Conservation (phyloP, 129 eudicot species). For the Pulicaria dysenterica region DNA sequence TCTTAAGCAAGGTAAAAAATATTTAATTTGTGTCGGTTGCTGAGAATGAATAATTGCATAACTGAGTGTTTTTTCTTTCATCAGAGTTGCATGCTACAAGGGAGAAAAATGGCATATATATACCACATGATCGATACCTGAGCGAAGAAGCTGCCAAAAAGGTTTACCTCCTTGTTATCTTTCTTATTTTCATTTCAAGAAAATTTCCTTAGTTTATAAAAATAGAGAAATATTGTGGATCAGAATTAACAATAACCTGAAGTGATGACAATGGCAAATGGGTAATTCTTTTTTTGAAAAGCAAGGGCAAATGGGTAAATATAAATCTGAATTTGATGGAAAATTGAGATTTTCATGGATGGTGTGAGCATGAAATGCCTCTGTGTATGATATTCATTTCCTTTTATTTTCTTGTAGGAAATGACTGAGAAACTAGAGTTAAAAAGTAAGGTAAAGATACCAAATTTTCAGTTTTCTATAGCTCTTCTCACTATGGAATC, state of each 20-base stretch:
- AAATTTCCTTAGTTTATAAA: neutral
- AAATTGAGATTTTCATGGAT: constrained; percentile 12
- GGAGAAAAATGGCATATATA: constrained; percentile 64
- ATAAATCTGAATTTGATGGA: neutral
- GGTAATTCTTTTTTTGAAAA: neutral
- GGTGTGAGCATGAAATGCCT: neutral
- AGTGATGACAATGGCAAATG: neutral
- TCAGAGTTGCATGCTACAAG: constrained; percentile 65
- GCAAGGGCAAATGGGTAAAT: neutral
- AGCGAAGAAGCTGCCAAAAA: constrained; percentile 61
- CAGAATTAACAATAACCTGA: neutral
- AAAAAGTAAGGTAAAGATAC: constrained; percentile 52
- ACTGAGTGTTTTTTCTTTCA: neutral
- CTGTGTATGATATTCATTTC: constrained; percentile 12
- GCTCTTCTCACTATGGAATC: neutral
- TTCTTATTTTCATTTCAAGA: neutral
- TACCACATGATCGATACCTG: constrained; percentile 53
- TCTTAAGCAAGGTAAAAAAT: constrained; percentile 56
- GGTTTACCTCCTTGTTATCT: constrained; percentile 34
- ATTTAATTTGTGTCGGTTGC: neutral
- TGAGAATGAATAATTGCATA: neutral
- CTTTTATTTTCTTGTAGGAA: constrained; percentile 34
- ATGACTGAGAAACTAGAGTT: constrained; percentile 53
- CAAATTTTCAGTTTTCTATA: neutral
- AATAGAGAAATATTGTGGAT: neutral